A percentile compares a stretch with the other conserved stretches of the same genome.
Evolutionary conservation across 2,329 filamentous ascomycete genomes (phyloP).

Genomic region (Phaeoacremonium minimum): DNA sequence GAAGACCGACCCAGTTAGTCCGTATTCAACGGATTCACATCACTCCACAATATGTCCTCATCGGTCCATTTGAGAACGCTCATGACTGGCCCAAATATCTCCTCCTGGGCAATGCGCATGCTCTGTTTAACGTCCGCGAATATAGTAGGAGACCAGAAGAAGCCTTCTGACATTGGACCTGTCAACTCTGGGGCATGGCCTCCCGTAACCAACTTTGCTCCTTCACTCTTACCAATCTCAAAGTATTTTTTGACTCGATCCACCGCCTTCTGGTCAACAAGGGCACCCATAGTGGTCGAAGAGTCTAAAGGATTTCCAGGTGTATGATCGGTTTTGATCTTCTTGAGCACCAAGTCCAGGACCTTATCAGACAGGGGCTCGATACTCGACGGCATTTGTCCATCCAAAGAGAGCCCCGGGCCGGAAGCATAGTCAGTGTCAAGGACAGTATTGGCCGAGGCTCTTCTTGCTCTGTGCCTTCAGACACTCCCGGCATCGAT

Average conservation of each 20-base stretch:
- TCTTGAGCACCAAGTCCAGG: too few relatives aligned
- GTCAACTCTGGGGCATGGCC: neutral
- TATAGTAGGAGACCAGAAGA: constrained; percentile 3
- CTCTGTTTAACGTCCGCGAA: neutral
- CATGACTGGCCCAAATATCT: constrained; percentile 3
- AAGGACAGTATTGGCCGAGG: too few relatives aligned
- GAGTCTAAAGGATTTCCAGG: too few relatives aligned
- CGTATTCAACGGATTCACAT: constrained; percentile 1
- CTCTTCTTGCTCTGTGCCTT: too few relatives aligned
- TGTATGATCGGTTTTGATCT: too few relatives aligned
- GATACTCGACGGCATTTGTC: too few relatives aligned
- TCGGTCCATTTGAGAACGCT: neutral
- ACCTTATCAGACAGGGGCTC: too few relatives aligned
- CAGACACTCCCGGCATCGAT: too few relatives aligned
- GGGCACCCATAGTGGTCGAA: constrained; percentile 2
- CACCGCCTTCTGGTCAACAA: constrained; percentile 1
- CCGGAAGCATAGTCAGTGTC: too few relatives aligned
- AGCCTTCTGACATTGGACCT: neutral
- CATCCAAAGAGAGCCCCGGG: too few relatives aligned
- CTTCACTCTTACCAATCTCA: neutral
- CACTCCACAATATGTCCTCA: neutral
- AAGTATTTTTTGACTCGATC: constrained; percentile 1
- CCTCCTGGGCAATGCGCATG: constrained; percentile 4
- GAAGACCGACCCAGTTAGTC: constrained; percentile 1
- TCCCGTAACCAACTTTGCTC: neutral